A percentile compares a stretch with the other conserved stretches of the same genome.
Evolutionary conservation across 1,139 yeast species (phyloP).

Genomic region (Nakaseomyces sp.): DNA sequence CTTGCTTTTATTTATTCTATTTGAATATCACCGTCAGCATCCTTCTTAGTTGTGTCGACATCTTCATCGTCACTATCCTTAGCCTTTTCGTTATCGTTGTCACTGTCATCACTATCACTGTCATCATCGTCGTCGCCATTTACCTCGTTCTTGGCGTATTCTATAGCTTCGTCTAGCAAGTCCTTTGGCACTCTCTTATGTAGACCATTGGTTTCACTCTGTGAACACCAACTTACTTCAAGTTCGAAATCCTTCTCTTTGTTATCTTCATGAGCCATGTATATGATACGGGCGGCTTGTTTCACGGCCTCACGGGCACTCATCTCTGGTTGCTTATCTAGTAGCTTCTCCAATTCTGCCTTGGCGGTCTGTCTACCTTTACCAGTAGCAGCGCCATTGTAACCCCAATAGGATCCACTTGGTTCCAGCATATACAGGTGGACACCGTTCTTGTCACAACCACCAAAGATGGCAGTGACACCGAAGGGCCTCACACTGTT

Average conservation of each 20-base stretch:
- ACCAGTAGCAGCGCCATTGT: slow-evolving; percentile 94
- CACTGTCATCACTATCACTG: slow-evolving; percentile 29
- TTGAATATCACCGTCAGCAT: slow-evolving; percentile 26
- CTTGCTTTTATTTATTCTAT: slow-evolving; percentile 14
- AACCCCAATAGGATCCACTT: slow-evolving; percentile 96
- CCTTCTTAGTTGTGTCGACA: slow-evolving; percentile 11
- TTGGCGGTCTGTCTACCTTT: slow-evolving; percentile 96
- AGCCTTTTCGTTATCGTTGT: slow-evolving; percentile 37
- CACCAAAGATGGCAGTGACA: slow-evolving; percentile 83
- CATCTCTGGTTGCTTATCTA: slow-evolving; percentile 39
- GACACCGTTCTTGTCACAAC: slow-evolving; percentile 80
- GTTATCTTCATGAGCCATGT: slow-evolving; percentile 92
- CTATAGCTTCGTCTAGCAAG: slow-evolving; percentile 70
- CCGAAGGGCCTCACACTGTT: slow-evolving; percentile 98
- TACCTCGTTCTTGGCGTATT: slow-evolving; percentile 70
- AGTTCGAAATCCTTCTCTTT: slow-evolving; percentile 95
- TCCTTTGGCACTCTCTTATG: slow-evolving; percentile 77
- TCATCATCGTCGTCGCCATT: slow-evolving; percentile 66
- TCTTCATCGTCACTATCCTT: slow-evolving; percentile 24
- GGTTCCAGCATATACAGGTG: slow-evolving; percentile 97
- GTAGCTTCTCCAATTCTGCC: slow-evolving; percentile 84
- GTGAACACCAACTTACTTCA: slow-evolving; percentile 83
- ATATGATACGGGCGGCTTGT: slow-evolving; percentile 87
- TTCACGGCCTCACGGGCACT: slow-evolving; percentile 77
- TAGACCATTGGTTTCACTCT: slow-evolving; percentile 65